Evolutionary conservation across 2,329 filamentous ascomycete genomes (phyloP).

Genomic region (Aspergillus pseudoviridinutans): DNA sequence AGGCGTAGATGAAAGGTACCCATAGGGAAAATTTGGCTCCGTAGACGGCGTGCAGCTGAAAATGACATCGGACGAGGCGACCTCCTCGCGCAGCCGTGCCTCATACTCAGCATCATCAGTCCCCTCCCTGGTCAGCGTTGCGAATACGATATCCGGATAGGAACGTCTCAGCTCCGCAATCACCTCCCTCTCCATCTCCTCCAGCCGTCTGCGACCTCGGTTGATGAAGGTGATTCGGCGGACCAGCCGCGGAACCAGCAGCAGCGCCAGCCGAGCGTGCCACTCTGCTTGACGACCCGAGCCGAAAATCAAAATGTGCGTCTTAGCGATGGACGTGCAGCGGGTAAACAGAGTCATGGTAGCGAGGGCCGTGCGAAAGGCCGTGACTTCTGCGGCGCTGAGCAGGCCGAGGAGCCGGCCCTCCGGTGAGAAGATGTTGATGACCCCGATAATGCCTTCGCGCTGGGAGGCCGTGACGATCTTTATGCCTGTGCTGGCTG

Average conservation of each 20-base stretch:
- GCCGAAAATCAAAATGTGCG: constrained; percentile 46
- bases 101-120: constrained; percentile 49
- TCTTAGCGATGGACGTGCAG: constrained; percentile 22
- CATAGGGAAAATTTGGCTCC: constrained; percentile 40
- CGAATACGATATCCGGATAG: constrained; percentile 34
- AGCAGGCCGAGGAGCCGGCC: constrained; percentile 65
- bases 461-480: constrained; percentile 55
- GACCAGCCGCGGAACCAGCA: constrained; percentile 42
- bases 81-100: constrained; percentile 19
- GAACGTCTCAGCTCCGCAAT: constrained; percentile 30
- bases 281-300: constrained; percentile 49
- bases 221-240: constrained; percentile 76
- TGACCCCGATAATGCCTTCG: constrained; percentile 56
- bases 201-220: constrained; percentile 58
- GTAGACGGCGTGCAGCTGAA: constrained; percentile 49
- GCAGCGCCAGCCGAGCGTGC: constrained; percentile 48
- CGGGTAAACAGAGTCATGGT: constrained; percentile 63
- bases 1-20: constrained; percentile 26
- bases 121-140: constrained; percentile 54
- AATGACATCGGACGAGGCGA: constrained; percentile 41
- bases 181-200: constrained; percentile 31
- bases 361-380: constrained; percentile 73
- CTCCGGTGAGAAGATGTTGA: constrained; percentile 63
- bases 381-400: constrained; percentile 70
- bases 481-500: constrained; percentile 65